phyloP scores from a whole-genome alignment of 495 filamentous ascomycete genomes.

The Rhypophila decipiens region DNA sequence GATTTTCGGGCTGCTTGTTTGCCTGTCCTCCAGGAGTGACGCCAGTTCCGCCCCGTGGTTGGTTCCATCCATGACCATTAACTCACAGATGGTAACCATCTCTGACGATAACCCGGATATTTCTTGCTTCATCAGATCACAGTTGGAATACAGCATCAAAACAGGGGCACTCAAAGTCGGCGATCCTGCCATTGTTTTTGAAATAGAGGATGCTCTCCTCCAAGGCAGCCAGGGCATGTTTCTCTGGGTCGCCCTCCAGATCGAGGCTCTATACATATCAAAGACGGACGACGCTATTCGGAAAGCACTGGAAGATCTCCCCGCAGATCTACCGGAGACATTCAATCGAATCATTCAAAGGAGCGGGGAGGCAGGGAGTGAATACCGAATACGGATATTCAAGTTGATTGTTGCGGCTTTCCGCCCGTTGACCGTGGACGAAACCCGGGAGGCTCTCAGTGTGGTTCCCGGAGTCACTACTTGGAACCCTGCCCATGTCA shows the following conservation, averaged over 20 bases:
- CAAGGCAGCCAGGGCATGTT: no score
- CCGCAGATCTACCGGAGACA: neutral
- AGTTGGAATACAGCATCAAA: neutral
- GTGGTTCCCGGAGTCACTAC: neutral
- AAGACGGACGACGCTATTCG: neutral
- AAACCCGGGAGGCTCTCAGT: neutral
- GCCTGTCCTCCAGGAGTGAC: no score
- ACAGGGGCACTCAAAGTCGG: no score
- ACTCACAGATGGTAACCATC: no score
- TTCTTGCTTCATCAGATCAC: neutral
- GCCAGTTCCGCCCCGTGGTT: no score
- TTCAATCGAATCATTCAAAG: neutral
- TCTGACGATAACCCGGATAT: neutral
- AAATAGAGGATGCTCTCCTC: no score
- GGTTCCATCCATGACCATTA: no score
- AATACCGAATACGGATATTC: slow-evolving; percentile 1
- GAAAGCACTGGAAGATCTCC: neutral
- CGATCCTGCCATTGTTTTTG: no score
- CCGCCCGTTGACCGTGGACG: neutral
- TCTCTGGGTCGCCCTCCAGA: slow-evolving; percentile 1
- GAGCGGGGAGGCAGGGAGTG: neutral
- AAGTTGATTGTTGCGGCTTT: neutral
- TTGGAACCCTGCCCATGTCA: no score
- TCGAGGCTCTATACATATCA: neutral
- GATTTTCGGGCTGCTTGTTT: no score